Evolutionary conservation across 768 basidiomycete genomes (phyloP).

Genomic region (Cyathus striatus): DNA sequence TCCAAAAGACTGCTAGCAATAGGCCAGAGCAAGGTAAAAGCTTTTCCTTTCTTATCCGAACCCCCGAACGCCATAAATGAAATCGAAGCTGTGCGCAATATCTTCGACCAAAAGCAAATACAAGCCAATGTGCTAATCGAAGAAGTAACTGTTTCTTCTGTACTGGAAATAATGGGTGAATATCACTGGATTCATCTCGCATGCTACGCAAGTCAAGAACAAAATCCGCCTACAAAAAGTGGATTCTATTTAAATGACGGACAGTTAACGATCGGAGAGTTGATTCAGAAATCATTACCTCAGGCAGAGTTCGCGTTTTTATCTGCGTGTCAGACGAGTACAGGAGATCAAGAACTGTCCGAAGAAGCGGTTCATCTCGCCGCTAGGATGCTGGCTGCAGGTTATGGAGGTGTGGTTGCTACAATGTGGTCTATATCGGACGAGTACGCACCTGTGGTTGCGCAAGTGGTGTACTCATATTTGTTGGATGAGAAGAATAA

Average conservation of each 20-base stretch:
- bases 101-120: conserved; percentile 1
- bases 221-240: conserved; percentile 11
- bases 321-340: conserved; percentile 41
- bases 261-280: conserved; percentile 11
- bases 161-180: conserved; percentile 3
- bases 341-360: conserved; percentile 18
- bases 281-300: conserved; percentile 16
- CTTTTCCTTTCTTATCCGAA: background rate
- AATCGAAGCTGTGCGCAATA: background rate
- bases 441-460: too few species aligned
- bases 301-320: conserved; percentile 33
- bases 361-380: conserved; percentile 33
- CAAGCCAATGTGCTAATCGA: conserved; percentile 4
- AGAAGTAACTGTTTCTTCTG: conserved; percentile 6
- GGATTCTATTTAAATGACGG: conserved; percentile 13
- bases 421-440: too few species aligned
- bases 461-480: too few species aligned
- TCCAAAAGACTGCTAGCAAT: too few species aligned
- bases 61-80: background rate
- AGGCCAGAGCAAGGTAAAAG: background rate
- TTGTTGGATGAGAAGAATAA: too few species aligned
- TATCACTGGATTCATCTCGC: conserved; percentile 29
- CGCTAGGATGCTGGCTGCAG: conserved; percentile 31
- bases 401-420: conserved; percentile 26
- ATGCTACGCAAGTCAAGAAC: conserved; percentile 30